A percentile compares a stretch with the other conserved stretches of the same genome.
Evolutionary conservation across 768 basidiomycete genomes (phyloP).

Genomic region (Psilocybe cubensis): DNA sequence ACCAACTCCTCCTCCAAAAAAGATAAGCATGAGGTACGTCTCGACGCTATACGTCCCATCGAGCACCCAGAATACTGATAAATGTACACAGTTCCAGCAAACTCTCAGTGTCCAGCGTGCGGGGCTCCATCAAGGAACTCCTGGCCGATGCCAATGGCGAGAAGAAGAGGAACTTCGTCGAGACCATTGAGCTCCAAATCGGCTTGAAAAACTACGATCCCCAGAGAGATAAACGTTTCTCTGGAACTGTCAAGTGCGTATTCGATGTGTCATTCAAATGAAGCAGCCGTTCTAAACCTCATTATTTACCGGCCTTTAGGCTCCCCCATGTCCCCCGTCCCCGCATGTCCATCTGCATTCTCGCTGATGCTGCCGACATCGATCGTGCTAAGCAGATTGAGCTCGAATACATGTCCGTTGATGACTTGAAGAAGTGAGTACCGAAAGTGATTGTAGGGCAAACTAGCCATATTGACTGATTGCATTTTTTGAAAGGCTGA

Average conservation of each 20-base stretch:
- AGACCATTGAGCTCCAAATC: slow-evolving; percentile 96
- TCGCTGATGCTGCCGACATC: slow-evolving; percentile 98
- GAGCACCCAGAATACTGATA: not conserved
- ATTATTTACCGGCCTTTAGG: slow-evolving; percentile 43
- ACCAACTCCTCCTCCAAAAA: slow-evolving; percentile 24
- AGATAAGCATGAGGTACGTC: slow-evolving; percentile 30
- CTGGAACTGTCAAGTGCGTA: slow-evolving; percentile 91
- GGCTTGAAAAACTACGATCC: slow-evolving; percentile 99
- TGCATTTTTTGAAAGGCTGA: slow-evolving; percentile 57
- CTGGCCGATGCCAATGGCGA: slow-evolving; percentile 83
- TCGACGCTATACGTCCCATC: not conserved
- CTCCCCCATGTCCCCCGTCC: slow-evolving; percentile 97
- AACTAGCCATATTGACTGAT: not conserved
- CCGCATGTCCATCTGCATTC: slow-evolving; percentile 99
- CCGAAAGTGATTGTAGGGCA: not conserved
- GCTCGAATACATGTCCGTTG: slow-evolving; percentile 99
- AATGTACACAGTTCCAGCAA: slow-evolving; percentile 49
- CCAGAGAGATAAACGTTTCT: slow-evolving; percentile 99
- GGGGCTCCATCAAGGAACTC: slow-evolving; percentile 93
- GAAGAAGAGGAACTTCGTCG: slow-evolving; percentile 92
- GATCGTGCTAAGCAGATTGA: slow-evolving; percentile 98
- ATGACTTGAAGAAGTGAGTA: slow-evolving; percentile 96
- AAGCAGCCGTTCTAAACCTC: not conserved
- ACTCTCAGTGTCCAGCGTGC: slow-evolving; percentile 99
- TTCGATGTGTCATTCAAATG: not conserved